These are phyloP conservation scores for Stemphylium vesicarium DNA, from an alignment of 2,329 filamentous ascomycete genomes.

Conservation along the genomic window DNA sequence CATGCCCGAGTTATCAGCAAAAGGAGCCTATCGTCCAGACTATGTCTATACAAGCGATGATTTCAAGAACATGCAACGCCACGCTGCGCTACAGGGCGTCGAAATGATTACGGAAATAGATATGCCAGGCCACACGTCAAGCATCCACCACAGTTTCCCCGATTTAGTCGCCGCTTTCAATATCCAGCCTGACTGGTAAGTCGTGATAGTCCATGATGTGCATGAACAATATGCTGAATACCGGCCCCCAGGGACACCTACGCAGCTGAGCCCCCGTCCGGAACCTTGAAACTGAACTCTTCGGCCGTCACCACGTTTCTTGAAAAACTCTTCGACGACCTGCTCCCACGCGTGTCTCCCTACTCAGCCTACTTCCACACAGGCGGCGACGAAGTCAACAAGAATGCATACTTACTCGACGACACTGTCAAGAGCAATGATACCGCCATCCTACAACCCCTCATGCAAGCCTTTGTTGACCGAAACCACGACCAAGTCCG, in stretches of 20 bases:
- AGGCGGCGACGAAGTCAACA: constrained; percentile 86
- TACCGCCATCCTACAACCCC: constrained; percentile 68
- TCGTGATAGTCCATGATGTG: no score
- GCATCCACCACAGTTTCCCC: constrained; percentile 70
- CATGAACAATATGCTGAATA: no score
- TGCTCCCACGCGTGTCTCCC: constrained; percentile 66
- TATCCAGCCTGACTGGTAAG: constrained; percentile 56
- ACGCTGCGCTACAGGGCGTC: constrained; percentile 72
- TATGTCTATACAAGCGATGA: constrained; percentile 72
- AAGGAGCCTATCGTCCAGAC: constrained; percentile 74
- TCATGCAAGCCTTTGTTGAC: constrained; percentile 80
- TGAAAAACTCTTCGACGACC: constrained; percentile 73
- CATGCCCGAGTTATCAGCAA: constrained; percentile 72
- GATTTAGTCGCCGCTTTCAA: constrained; percentile 73
- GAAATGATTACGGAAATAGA: constrained; percentile 79
- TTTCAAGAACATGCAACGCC: constrained; percentile 70
- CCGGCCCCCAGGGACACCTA: constrained; percentile 49
- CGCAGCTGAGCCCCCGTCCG: constrained; percentile 62
- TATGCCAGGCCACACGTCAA: constrained; percentile 78
- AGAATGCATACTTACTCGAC: constrained; percentile 75
- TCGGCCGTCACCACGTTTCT: constrained; percentile 73
- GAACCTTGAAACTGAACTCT: constrained; percentile 78
- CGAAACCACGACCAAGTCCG: constrained; percentile 71
- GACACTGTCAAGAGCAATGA: constrained; percentile 70
- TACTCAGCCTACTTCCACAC: constrained; percentile 82